These are phyloP conservation scores for Massarina eburnea DNA, from an alignment of 2,329 filamentous ascomycete genomes.

Conservation along the genomic window DNA sequence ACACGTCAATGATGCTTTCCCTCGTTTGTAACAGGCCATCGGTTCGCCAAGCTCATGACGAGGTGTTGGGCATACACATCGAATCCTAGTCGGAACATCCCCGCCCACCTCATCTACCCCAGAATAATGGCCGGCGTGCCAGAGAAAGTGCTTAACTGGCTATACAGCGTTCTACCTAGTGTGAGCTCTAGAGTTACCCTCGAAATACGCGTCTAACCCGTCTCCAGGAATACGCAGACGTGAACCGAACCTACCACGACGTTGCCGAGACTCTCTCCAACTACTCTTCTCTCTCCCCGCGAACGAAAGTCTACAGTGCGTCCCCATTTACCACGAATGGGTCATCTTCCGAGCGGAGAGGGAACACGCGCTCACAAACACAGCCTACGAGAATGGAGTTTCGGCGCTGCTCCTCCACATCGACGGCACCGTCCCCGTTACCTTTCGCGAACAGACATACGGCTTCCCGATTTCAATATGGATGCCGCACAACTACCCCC, in stretches of 20 bases:
- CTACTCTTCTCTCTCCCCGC: slow-evolving; percentile 77
- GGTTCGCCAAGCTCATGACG: neutral
- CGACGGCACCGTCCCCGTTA: slow-evolving; percentile 84
- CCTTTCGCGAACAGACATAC: slow-evolving; percentile 86
- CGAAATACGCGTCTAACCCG: slow-evolving; percentile 1
- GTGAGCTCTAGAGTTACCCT: slow-evolving; percentile 15
- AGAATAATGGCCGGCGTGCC: slow-evolving; percentile 66
- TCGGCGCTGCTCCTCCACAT: slow-evolving; percentile 86
- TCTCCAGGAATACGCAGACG: slow-evolving; percentile 83
- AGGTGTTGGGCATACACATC: neutral
- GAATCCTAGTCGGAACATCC: slow-evolving; percentile 24
- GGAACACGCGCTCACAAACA: slow-evolving; percentile 21
- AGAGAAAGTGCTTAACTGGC: slow-evolving; percentile 90
- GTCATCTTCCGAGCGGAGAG: neutral
- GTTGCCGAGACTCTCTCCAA: slow-evolving; percentile 79
- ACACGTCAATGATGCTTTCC: neutral
- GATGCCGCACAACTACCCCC: slow-evolving; percentile 88
- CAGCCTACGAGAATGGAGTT: slow-evolving; percentile 85
- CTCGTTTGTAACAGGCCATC: too few relatives aligned
- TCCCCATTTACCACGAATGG: slow-evolving; percentile 11
- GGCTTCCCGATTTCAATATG: slow-evolving; percentile 90
- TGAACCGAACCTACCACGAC: slow-evolving; percentile 90
- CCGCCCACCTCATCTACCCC: slow-evolving; percentile 22
- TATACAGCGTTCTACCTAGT: slow-evolving; percentile 80
- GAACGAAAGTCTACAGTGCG: slow-evolving; percentile 94